Percentiles rank a stretch among this genome's conserved stretches.
phyloP scores from a whole-genome alignment of 2,329 filamentous ascomycete genomes.

The Remersonia thermophila region DNA sequence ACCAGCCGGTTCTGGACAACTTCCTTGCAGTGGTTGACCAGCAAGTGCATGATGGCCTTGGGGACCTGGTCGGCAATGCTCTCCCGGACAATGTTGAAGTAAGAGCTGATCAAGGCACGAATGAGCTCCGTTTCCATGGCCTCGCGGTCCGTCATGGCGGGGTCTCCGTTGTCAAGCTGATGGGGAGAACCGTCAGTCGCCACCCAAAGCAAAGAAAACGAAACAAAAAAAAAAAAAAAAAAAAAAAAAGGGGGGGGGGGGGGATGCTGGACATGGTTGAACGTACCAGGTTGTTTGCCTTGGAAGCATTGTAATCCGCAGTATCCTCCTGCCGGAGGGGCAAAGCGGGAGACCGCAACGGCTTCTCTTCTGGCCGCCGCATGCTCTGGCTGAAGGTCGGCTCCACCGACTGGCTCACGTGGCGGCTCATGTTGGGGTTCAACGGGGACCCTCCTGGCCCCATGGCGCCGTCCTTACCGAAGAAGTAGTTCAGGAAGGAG shows the following conservation, averaged over 20 bases:
- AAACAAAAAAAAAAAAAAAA: too few species aligned
- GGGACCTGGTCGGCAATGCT: constrained; percentile 98
- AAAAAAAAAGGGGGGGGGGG: too few species aligned
- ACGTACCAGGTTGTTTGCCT: constrained; percentile 49
- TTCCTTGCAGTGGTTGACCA: constrained; percentile 97
- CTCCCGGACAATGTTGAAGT: constrained; percentile 98
- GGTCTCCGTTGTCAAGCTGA: constrained; percentile 54
- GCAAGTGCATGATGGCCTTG: constrained; percentile 96
- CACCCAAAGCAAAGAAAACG: constrained; percentile 7
- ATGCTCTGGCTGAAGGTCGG: constrained; percentile 76
- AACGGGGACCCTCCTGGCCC: constrained; percentile 27
- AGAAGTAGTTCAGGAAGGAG: constrained; percentile 97
- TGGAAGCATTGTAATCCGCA: constrained; percentile 30
- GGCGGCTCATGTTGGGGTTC: constrained; percentile 37
- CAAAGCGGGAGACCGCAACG: constrained; percentile 38
- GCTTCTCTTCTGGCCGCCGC: constrained; percentile 52
- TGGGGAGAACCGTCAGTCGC: constrained; percentile 4
- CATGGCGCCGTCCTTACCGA: constrained; percentile 75
- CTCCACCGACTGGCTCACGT: constrained; percentile 68
- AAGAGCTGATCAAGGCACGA: constrained; percentile 87
- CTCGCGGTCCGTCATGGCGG: constrained; percentile 86
- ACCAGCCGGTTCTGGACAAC: constrained; percentile 95
- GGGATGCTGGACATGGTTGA: too few species aligned
- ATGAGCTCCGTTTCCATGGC: constrained; percentile 97
- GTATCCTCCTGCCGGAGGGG: constrained; percentile 28